Base-by-base conservation (phyloP, 2,329 filamentous ascomycete genomes). In the Colletotrichum navitas region DNA sequence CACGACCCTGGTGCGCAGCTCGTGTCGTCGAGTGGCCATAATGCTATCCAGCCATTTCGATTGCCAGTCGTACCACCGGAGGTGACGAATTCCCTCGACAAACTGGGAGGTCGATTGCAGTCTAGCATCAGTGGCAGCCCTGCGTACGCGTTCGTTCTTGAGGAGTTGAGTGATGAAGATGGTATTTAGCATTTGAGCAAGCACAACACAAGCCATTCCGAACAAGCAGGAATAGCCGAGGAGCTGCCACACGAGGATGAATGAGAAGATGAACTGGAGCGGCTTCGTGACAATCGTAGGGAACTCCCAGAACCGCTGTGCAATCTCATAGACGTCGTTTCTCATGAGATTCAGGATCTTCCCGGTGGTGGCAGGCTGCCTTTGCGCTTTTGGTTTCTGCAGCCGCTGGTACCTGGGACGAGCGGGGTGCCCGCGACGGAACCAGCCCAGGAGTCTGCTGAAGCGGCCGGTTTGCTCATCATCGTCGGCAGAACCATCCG, bases 301-400 rank as follows among this genome's bases (percentile, higher is more conserved):
- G 63, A 96, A 93, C 72, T 97, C 94, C 94, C 94, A 97, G 76
- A 97, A 96, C 54, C 93, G 84, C 77, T 95, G 93, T 3, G 93
- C 89, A 49, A 95, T 89, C 78, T 95, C 92, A 77, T 95, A 96
- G 0, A 92, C 93, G 78, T 96, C 93, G 70, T 88, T 90, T 60
- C 94, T 91, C 85, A 97, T 93, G 2, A 97, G 82, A 76, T 97
- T 97, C 72, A 97, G 87, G 63, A 97, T 96, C 78, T 97, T 97
- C 10, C 94, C 94, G 81, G 95, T 95, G 0, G 93, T 94, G 0
- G 94, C 94, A 2, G 92, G 88, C 66, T 88, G 83, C 70, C 88
- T 83, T 67, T 52, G 26, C 11, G 45, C n/a, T 87, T 86, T 34
- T 41, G 59, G 71, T 72, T 66, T 79, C 79, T 55, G 64, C 68